Evolutionary conservation across 306 rosid genomes (phyloP).

Genomic region (Sindora glabra): DNA sequence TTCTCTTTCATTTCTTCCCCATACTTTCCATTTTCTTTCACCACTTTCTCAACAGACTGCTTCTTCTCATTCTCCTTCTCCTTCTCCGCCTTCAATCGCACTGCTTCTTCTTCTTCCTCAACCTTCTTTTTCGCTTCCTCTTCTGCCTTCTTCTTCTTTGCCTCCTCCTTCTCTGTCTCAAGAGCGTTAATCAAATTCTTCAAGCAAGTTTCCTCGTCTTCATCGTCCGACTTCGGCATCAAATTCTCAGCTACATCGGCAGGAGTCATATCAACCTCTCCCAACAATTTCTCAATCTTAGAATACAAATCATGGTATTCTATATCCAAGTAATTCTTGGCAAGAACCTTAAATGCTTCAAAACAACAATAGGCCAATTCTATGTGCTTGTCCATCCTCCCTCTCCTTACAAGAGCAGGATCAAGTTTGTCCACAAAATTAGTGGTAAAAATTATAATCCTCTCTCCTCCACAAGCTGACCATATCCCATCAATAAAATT

Average conservation of each 20-base stretch:
- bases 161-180: slow-evolving; percentile 31
- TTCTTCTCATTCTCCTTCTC: too few species aligned
- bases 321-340: slow-evolving; percentile 48
- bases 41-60: too few species aligned
- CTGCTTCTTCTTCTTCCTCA: too few species aligned
- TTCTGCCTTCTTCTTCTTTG: slow-evolving; percentile 14
- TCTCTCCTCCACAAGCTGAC: slow-evolving; percentile 76
- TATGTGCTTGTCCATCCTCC: slow-evolving; percentile 84
- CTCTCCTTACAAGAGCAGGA: slow-evolving; percentile 72
- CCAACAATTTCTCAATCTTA: slow-evolving; percentile 23
- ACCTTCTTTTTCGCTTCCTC: slow-evolving; percentile 16
- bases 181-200: slow-evolving; percentile 46
- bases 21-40: too few species aligned
- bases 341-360: slow-evolving; percentile 63
- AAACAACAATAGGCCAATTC: slow-evolving; percentile 56
- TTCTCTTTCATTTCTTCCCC: neutral
- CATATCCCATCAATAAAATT: slow-evolving; percentile 84
- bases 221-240: slow-evolving; percentile 51
- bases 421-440: slow-evolving; percentile 73
- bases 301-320: slow-evolving; percentile 39
- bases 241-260: slow-evolving; percentile 90
- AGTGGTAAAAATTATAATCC: slow-evolving; percentile 73
- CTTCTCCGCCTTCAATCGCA: too few species aligned
- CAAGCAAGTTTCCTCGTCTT: slow-evolving; percentile 24
- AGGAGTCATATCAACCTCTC: slow-evolving; percentile 40